These are phyloP conservation scores for Ramalina intermedia DNA, from an alignment of 495 filamentous ascomycete genomes.

Conservation along the genomic window DNA sequence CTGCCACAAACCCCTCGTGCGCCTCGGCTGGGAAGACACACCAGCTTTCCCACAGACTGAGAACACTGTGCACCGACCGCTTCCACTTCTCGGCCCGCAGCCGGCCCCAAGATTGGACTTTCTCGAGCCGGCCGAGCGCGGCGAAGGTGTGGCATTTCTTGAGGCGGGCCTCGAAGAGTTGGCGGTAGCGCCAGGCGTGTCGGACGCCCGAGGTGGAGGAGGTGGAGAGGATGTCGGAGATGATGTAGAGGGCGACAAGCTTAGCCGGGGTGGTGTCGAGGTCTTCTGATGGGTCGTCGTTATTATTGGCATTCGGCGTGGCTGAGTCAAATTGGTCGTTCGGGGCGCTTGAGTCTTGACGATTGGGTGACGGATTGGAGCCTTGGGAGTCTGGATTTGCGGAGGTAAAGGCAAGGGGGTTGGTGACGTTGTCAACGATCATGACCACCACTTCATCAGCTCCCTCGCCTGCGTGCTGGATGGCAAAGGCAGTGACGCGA, in stretches of 20 bases:
- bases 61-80: constrained; percentile 54
- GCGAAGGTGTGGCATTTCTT: constrained; percentile 62
- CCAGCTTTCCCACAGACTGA: constrained; percentile 81
- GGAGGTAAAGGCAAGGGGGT: constrained; percentile 46
- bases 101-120: constrained; percentile 66
- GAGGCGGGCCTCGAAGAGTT: constrained; percentile 67
- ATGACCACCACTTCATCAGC: constrained; percentile 84
- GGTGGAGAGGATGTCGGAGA: constrained; percentile 79
- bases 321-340: background rate
- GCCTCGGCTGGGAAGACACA: constrained; percentile 67
- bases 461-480: constrained; percentile 63
- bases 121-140: constrained; percentile 61
- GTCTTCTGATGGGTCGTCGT: constrained; percentile 18
- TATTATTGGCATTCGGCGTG: constrained; percentile 15
- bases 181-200: constrained; percentile 82
- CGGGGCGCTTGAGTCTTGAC: background rate
- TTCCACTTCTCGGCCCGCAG: constrained; percentile 85
- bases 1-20: constrained; percentile 55
- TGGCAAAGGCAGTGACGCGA: constrained; percentile 75
- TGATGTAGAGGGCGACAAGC: constrained; percentile 69
- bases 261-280: constrained; percentile 59
- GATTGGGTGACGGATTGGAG: background rate
- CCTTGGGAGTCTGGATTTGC: constrained; percentile 38
- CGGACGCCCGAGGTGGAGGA: constrained; percentile 70
- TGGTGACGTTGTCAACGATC: constrained; percentile 65